These are phyloP conservation scores for Phytophthora meadii DNA, from an alignment of 352 stramenopile species.

Conservation along the genomic window DNA sequence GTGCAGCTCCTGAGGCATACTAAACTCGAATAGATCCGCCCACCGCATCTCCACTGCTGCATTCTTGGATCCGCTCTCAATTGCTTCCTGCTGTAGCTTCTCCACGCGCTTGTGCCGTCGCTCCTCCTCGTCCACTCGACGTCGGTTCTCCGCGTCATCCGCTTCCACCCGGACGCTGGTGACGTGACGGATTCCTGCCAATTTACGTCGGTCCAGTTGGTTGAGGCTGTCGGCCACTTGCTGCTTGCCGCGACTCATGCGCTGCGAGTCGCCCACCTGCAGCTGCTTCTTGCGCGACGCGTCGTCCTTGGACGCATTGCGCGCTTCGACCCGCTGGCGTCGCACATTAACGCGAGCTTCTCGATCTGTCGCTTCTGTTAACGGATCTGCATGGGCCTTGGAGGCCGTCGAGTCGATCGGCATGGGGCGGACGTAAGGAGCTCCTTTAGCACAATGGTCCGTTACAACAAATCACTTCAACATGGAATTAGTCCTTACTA, in stretches of 20 bases:
- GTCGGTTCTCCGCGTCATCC: slow-evolving; percentile 89
- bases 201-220: slow-evolving; percentile 76
- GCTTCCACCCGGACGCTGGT: slow-evolving; percentile 92
- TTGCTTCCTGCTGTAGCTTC: slow-evolving; percentile 92
- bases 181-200: slow-evolving; percentile 88
- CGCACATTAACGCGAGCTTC: slow-evolving; percentile 71
- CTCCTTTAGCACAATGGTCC: neutral
- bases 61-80: slow-evolving; percentile 91
- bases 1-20: slow-evolving; percentile 94
- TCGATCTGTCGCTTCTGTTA: slow-evolving; percentile 50
- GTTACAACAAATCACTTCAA: slow-evolving; percentile 9
- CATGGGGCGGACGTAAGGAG: neutral
- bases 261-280: slow-evolving; percentile 65
- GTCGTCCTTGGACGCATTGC: slow-evolving; percentile 83
- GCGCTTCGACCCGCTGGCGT: slow-evolving; percentile 75
- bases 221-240: slow-evolving; percentile 83
- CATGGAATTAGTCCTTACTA: neutral
- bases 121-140: slow-evolving; percentile 92
- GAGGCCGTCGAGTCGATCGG: slow-evolving; percentile 30
- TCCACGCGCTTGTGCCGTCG: slow-evolving; percentile 84
- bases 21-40: slow-evolving; percentile 92
- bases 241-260: slow-evolving; percentile 76
- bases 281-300: slow-evolving; percentile 79
- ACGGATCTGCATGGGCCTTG: slow-evolving; percentile 47
- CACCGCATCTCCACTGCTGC: slow-evolving; percentile 94